Conservation (phyloP, 495 filamentous ascomycete genomes). For the Penicillium diatomitis region DNA sequence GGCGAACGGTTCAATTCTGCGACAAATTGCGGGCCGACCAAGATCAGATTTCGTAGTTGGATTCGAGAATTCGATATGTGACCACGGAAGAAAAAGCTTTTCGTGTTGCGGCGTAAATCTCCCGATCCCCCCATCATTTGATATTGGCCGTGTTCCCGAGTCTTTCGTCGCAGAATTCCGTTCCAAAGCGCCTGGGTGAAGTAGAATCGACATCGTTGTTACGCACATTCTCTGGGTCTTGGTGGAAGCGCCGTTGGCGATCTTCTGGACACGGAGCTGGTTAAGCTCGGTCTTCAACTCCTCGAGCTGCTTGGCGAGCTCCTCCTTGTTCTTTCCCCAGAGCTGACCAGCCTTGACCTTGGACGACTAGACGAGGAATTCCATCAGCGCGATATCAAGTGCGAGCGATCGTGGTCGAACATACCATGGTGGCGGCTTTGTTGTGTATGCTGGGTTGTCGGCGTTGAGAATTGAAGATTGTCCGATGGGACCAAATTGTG, state of each 20-base stretch:
- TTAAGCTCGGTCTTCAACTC: constrained; percentile 92
- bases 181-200: constrained; percentile 5
- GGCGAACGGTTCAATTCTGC: neutral
- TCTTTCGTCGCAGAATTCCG: constrained; percentile 8
- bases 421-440: constrained; percentile 43
- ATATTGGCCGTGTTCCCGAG: neutral
- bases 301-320: constrained; percentile 84
- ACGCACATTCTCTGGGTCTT: constrained; percentile 98
- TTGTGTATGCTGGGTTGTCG: constrained; percentile 40
- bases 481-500: constrained; percentile 36
- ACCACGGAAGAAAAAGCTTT: too few relatives aligned
- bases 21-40: neutral
- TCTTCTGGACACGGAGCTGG: constrained; percentile 93
- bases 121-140: too few relatives aligned
- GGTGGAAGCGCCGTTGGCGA: constrained; percentile 77
- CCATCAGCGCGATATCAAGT: constrained; percentile 12
- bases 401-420: constrained; percentile 13
- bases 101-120: too few relatives aligned
- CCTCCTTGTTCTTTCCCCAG: constrained; percentile 98
- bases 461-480: constrained; percentile 43
- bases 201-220: constrained; percentile 14
- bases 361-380: constrained; percentile 53
- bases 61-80: too few relatives aligned
- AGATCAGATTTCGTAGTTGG: too few relatives aligned
- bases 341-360: constrained; percentile 93